Evolutionary conservation across 306 rosid genomes (phyloP).

Genomic region (Vigna unguiculata): DNA sequence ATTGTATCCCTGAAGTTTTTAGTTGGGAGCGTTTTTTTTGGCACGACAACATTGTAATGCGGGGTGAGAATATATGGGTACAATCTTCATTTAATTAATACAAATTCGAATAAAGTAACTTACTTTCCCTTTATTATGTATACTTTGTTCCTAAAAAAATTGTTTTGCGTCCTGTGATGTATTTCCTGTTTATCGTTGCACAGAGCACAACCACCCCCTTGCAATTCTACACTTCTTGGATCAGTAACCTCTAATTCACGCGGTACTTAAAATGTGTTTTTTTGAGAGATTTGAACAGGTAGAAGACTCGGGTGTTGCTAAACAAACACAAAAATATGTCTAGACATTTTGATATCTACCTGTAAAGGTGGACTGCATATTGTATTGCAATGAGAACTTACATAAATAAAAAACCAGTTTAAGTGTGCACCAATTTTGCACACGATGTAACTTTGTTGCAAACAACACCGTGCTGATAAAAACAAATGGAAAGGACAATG

Average conservation of each 20-base stretch:
- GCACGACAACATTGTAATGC: slow-evolving; percentile 35
- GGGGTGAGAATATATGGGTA: background rate
- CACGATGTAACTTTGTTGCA: slow-evolving; percentile 81
- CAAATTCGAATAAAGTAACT: slow-evolving; percentile 22
- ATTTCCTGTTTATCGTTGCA: background rate
- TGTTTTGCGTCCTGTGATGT: background rate
- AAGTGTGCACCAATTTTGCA: slow-evolving; percentile 98
- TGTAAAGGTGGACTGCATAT: no score
- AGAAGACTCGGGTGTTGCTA: no score
- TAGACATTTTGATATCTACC: no score
- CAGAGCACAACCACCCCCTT: no score
- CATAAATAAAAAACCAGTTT: no score
- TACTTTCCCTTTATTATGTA: background rate
- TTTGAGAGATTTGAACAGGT: no score
- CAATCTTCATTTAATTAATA: slow-evolving; percentile 8
- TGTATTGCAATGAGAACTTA: no score
- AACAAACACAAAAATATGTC: no score
- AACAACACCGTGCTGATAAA: slow-evolving; percentile 87
- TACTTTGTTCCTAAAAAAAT: background rate
- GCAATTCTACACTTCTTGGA: no score
- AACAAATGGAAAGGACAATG: slow-evolving; percentile 69
- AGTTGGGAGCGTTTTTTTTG: slow-evolving; percentile 28
- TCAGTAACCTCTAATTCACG: no score
- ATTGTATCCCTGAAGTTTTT: slow-evolving; percentile 21
- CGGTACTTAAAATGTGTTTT: no score